A percentile compares a stretch with the other conserved stretches of the same genome.
Conservation (phyloP, 2,329 filamentous ascomycete genomes). For the Botrytis medusae region DNA sequence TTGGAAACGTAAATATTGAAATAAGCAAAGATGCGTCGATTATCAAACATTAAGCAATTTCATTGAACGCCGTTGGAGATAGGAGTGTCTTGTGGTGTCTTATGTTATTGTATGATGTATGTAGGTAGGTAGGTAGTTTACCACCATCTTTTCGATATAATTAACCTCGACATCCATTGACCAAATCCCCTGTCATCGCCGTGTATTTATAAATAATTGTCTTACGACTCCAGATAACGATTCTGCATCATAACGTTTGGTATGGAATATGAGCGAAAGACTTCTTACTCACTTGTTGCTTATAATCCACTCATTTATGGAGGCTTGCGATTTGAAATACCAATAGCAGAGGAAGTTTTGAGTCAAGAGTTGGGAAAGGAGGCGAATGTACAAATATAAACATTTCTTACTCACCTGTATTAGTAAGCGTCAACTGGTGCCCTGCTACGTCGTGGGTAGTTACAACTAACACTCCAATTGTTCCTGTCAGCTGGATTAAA, state of each 20-base stretch:
- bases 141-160: background rate
- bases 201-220: background rate
- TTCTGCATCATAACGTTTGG: background rate
- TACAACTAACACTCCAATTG: background rate
- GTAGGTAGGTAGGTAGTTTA: background rate
- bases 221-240: background rate
- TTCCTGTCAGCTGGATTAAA: conserved; percentile 7
- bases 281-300: conserved; percentile 5
- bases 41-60: background rate
- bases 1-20: background rate
- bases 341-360: background rate
- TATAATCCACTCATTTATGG: background rate
- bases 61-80: background rate
- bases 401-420: conserved; percentile 9
- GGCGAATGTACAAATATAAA: background rate
- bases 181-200: background rate
- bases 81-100: background rate
- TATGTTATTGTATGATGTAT: background rate
- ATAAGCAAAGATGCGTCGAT: background rate
- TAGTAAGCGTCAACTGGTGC: background rate
- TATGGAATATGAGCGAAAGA: background rate
- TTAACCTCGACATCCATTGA: background rate
- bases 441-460: background rate
- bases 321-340: background rate
- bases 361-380: background rate